Evolutionary conservation across 768 basidiomycete genomes (phyloP).

Genomic region (Hygrophorus pudorinus): DNA sequence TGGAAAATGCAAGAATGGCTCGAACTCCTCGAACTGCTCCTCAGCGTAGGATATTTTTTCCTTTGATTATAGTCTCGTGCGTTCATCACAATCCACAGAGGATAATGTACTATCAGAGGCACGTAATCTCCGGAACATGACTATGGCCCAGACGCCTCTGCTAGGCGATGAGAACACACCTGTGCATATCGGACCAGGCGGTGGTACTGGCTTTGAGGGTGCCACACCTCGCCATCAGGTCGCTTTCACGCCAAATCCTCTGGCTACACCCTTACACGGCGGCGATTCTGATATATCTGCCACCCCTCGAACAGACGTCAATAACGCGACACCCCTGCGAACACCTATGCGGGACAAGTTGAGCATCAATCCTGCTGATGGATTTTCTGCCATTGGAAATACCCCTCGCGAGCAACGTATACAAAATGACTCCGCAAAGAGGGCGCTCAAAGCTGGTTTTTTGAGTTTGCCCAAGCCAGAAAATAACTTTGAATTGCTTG

Average conservation of each 20-base stretch:
- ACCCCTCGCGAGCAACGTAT: slow-evolving; percentile 74
- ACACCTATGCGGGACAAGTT: slow-evolving; percentile 94
- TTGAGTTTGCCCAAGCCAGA: slow-evolving; percentile 81
- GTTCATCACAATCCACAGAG: slow-evolving; percentile 40
- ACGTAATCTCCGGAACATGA: slow-evolving; percentile 91
- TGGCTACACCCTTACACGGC: slow-evolving; percentile 70
- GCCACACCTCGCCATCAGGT: slow-evolving; percentile 91
- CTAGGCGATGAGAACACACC: slow-evolving; percentile 98
- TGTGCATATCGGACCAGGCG: slow-evolving; percentile 59
- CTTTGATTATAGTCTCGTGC: not conserved
- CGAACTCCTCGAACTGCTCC: slow-evolving; percentile 92
- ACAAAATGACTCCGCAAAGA: slow-evolving; percentile 54
- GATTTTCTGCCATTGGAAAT: slow-evolving; percentile 41
- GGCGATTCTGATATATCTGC: slow-evolving; percentile 36
- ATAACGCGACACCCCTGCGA: slow-evolving; percentile 70
- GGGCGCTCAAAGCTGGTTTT: slow-evolving; percentile 74
- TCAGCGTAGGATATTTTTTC: slow-evolving; percentile 57
- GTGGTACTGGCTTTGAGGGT: slow-evolving; percentile 88
- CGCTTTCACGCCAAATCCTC: slow-evolving; percentile 92
- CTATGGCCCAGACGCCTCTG: slow-evolving; percentile 83
- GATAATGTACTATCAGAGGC: slow-evolving; percentile 94
- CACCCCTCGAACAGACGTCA: slow-evolving; percentile 39
- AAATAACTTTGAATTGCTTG: slow-evolving; percentile 93
- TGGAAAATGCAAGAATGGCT: slow-evolving; percentile 84
- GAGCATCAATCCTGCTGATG: slow-evolving; percentile 72